Percentiles rank a stretch among this genome's conserved stretches.
These are phyloP conservation scores for Wickerhamomyces sydowiorum DNA, from an alignment of 805 yeast species.

Conservation along the genomic window DNA sequence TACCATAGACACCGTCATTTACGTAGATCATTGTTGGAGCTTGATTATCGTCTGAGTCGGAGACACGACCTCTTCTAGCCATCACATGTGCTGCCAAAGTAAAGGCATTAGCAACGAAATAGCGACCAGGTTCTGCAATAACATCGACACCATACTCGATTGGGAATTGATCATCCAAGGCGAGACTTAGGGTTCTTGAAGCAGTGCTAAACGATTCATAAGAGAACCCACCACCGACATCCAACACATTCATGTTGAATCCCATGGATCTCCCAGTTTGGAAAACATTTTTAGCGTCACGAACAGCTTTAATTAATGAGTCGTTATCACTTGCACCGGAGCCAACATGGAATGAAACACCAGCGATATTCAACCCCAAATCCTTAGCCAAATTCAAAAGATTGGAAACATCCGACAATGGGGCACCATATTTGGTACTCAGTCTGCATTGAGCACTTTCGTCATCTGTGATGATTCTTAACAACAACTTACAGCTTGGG, in stretches of 20 bases:
- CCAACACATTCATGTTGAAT: conserved; percentile 50
- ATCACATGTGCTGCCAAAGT: conserved; percentile 80
- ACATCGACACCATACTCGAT: conserved; percentile 33
- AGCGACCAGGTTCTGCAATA: conserved; percentile 94
- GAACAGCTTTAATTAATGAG: conserved; percentile 64
- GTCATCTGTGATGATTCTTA: conserved; percentile 89
- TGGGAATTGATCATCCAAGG: conserved; percentile 61
- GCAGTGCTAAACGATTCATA: conserved; percentile 54
- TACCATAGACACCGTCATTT: conserved; percentile 95
- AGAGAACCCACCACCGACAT: conserved; percentile 93
- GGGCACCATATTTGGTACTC: conserved; percentile 86
- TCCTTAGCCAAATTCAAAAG: conserved; percentile 58
- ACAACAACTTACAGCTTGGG: conserved; percentile 63
- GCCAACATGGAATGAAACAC: conserved; percentile 95
- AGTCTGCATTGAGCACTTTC: conserved; percentile 79
- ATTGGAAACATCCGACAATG: conserved; percentile 42
- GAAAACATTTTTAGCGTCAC: conserved; percentile 65
- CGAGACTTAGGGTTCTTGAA: conserved; percentile 47
- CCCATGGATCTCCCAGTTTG: conserved; percentile 47
- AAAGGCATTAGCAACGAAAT: conserved; percentile 78
- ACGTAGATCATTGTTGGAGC: conserved; percentile 69
- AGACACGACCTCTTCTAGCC: conserved; percentile 60
- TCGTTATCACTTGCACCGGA: conserved; percentile 79
- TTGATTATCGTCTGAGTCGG: conserved; percentile 19
- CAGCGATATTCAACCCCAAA: conserved; percentile 60